Evolutionary conservation across 352 stramenopile species (phyloP), one percentile per base, ranked within the genome.

Genomic region (Pythium guiyangense): DNA sequence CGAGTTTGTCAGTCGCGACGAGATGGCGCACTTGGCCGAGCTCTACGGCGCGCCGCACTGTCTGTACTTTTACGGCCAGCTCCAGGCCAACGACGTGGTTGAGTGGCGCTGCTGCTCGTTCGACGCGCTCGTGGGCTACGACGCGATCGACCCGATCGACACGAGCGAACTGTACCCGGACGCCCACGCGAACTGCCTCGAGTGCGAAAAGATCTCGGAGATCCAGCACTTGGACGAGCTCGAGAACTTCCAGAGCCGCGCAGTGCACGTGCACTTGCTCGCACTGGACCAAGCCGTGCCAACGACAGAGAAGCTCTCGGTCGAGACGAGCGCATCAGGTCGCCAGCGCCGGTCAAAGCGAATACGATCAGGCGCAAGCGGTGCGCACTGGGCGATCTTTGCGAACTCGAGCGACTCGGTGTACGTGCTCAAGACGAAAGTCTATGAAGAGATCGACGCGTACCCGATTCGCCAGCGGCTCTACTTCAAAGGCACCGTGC

Each of bases 391-490:
- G 79, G 57, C 60, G 4, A 70, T 93, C 37, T 10, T 56, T 15
- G 74, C 80, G 3, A 90, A 79, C 51, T 71, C 84, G 6, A 73
- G 68, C 27, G 84, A 94, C 56, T 86, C 77, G 0, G 74, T 92
- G 14, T 88, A 86, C 42, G 73, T 90, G 48, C 57, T 94, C 10
- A 94, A 94, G 57, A 72, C 77, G 4, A 88, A 86, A 49, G 86
- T 94, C 27, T 89, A 77, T 47, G 74, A 79, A 4, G 77, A 88
- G 49, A 84, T 79, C 10, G 84, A 89, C 61, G 68, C 71, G 9
- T 70, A 85, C 12, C 84, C 84, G 17, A 83, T 82, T 35, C 77
- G 77, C 27, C 84, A 94, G 57, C 66, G 70, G 9, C 65, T 94
- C 1, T 94, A 90, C 51, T 92, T 84, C 57, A 71, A 74, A 39